Evolutionary conservation across 225 moss, liverwort and hornwort species (phyloP).

Genomic region (Sphagnum contortum): DNA sequence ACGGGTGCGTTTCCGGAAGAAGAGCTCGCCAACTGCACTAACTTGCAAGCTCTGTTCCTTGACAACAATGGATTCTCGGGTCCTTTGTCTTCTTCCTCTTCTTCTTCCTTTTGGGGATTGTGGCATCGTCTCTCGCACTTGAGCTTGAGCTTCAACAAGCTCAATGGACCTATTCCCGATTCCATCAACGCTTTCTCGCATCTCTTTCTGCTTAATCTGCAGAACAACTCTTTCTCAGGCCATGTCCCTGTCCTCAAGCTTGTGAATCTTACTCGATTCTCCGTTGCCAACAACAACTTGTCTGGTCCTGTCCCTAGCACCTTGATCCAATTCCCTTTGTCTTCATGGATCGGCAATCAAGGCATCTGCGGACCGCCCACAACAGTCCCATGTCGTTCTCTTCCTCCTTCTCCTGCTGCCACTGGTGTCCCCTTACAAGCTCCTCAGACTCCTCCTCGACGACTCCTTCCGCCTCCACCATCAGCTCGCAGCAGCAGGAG

Average conservation of each 20-base stretch:
- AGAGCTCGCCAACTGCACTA: conserved; percentile 6
- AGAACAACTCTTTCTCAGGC: conserved; percentile 17
- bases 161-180: conserved; percentile 15
- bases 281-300: conserved; percentile 23
- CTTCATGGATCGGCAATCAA: conserved; percentile 21
- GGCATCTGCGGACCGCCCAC: conserved; percentile 28
- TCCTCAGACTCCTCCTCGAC: too few relatives aligned
- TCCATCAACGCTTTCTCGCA: conserved; percentile 4
- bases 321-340: conserved; percentile 8
- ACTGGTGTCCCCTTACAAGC: conserved; percentile 4
- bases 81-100: conserved; percentile 11
- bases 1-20: conserved; percentile 18
- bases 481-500: not conserved
- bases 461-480: too few relatives aligned
- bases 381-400: conserved; percentile 9
- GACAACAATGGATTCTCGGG: conserved; percentile 19
- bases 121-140: conserved; percentile 26
- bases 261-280: conserved; percentile 12
- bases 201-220: conserved; percentile 14
- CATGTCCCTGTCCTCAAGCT: conserved; percentile 14
- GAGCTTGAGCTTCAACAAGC: conserved; percentile 16
- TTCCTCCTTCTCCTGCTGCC: conserved; percentile 10
- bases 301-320: conserved; percentile 19
- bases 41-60: conserved; percentile 12
- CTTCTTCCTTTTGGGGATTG: not conserved